Evolutionary conservation across 2,329 filamentous ascomycete species (phyloP).

Genomic region (Didymellaceae sp.): DNA sequence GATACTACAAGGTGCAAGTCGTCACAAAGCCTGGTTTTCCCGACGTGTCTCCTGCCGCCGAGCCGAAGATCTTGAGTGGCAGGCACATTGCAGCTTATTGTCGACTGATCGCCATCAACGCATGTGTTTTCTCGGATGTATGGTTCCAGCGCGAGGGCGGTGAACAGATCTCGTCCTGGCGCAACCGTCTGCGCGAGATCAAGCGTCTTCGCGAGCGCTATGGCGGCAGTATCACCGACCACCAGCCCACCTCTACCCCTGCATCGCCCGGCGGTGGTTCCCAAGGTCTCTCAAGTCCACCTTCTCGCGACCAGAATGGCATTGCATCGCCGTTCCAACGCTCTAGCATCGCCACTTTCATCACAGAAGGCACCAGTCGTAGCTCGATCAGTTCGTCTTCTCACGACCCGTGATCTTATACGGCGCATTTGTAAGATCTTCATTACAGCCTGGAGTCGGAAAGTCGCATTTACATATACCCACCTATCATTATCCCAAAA

Average conservation of each 20-base stretch:
- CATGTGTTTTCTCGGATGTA: constrained; percentile 90
- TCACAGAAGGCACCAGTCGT: constrained; percentile 46
- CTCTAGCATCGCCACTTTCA: constrained; percentile 44
- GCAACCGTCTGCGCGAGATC: constrained; percentile 84
- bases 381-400: constrained; percentile 47
- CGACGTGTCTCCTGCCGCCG: constrained; percentile 86
- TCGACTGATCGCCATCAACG: constrained; percentile 87
- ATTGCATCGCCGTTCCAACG: constrained; percentile 41
- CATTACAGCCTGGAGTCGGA: constrained; percentile 7
- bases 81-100: constrained; percentile 84
- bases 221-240: constrained; percentile 22
- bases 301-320: constrained; percentile 37
- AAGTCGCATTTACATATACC: constrained; percentile 19
- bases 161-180: constrained; percentile 89
- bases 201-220: constrained; percentile 74
- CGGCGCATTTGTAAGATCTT: constrained; percentile 3
- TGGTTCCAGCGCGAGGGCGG: constrained; percentile 79
- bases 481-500: constrained; percentile 14
- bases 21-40: constrained; percentile 89
- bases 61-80: constrained; percentile 86
- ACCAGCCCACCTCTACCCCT: constrained; percentile 23
- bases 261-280: constrained; percentile 27
- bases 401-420: constrained; percentile 28
- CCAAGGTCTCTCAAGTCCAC: constrained; percentile 36
- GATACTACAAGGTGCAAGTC: constrained; percentile 88